Percentiles rank a stretch among this genome's conserved stretches.
These are phyloP conservation scores for Chalaropsis thielavioides DNA, from an alignment of 2,329 filamentous ascomycete genomes.

Conservation along the genomic window DNA sequence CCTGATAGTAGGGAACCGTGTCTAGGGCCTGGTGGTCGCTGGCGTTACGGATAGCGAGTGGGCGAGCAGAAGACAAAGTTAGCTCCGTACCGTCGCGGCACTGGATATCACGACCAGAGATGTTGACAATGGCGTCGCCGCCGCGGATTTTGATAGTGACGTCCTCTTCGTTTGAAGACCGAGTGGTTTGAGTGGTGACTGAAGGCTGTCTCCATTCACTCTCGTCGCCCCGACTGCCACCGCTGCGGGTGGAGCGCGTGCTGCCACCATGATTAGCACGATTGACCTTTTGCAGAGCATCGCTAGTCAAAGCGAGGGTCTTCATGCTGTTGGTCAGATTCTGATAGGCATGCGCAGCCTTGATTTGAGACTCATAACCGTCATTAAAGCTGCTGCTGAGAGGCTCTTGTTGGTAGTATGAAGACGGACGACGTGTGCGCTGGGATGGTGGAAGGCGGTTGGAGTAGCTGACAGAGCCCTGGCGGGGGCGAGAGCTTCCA, in stretches of 20 bases:
- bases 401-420: constrained; percentile 6
- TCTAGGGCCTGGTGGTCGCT: constrained; percentile 39
- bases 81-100: constrained; percentile 46
- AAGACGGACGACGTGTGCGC: constrained; percentile 8
- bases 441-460: not conserved
- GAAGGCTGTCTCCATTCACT: constrained; percentile 46
- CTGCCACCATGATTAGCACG: constrained; percentile 33
- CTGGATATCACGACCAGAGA: constrained; percentile 43
- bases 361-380: constrained; percentile 28
- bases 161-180: constrained; percentile 39
- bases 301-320: constrained; percentile 30
- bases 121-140: constrained; percentile 40
- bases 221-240: constrained; percentile 42
- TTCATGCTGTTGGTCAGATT: constrained; percentile 16
- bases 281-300: constrained; percentile 37
- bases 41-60: constrained; percentile 26
- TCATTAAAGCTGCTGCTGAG: constrained; percentile 5
- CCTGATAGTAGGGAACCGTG: constrained; percentile 26
- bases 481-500: constrained; percentile 10
- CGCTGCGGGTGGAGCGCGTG: constrained; percentile 44
- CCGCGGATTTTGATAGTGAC: constrained; percentile 47
- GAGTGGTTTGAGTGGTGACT: constrained; percentile 46
- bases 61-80: constrained; percentile 33
- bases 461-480: constrained; percentile 9
- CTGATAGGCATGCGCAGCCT: constrained; percentile 31